Conservation (phyloP, 2,329 filamentous ascomycete species). For the Sarocladium strictum region DNA sequence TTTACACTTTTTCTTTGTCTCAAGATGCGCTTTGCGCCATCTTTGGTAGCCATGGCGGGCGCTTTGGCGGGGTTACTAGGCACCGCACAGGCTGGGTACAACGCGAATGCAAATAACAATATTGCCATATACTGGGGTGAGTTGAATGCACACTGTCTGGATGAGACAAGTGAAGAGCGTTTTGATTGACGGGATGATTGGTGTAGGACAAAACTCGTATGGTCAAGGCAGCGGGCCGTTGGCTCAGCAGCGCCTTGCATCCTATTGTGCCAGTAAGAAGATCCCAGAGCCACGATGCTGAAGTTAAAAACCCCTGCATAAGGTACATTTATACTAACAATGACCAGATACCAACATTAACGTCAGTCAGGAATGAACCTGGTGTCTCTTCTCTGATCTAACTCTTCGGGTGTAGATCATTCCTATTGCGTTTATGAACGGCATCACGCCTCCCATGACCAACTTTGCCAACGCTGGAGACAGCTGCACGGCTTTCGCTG, state of each 20-base stretch:
- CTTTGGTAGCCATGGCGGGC: background rate
- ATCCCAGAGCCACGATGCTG: no score
- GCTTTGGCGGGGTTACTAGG: background rate
- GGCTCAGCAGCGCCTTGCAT: constrained; percentile 48
- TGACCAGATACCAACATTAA: constrained; percentile 39
- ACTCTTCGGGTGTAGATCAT: constrained; percentile 36
- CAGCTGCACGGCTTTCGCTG: constrained; percentile 52
- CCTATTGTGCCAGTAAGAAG: constrained; percentile 54
- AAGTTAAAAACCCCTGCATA: no score
- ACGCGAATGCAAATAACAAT: background rate
- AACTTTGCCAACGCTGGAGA: constrained; percentile 63
- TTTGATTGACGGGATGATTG: constrained; percentile 7
- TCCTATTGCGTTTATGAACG: constrained; percentile 56
- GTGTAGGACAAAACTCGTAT: constrained; percentile 54
- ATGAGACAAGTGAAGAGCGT: background rate
- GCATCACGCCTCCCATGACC: constrained; percentile 46
- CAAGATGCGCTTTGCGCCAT: background rate
- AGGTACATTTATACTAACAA: background rate
- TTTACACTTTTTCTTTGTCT: background rate
- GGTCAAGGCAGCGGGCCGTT: constrained; percentile 34
- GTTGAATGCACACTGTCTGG: background rate
- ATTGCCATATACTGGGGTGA: constrained; percentile 3
- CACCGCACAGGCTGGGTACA: background rate
- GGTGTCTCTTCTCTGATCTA: background rate
- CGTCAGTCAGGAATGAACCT: constrained; percentile 23